Base-by-base conservation (phyloP, 305 asterid genomes). In the Stenogyne calaminthoides region DNA sequence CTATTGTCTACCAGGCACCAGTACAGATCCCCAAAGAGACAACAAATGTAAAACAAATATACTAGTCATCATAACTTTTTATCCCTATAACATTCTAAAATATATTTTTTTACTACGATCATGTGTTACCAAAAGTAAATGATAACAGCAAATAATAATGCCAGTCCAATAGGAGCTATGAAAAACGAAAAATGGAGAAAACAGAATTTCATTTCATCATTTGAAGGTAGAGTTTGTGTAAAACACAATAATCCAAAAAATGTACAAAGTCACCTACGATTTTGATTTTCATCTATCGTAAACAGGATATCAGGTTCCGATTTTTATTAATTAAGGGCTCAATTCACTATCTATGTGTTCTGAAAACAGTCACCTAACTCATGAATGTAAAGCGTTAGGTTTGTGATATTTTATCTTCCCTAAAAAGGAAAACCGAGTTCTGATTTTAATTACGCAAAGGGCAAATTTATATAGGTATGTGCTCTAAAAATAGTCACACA, bases 131-230 rank as follows among this genome's bases (percentile, higher is more conserved):
- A 3, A 32, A 20, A 55, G 40, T 62, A 51, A 51, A 54, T 19
- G 7, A 54, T 19, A 20, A 20, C 9, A 54, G 25, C 15, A 66
- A 54, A 39, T 46, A n/a, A 42, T 16, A 54, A 46, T 70, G 40
- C 44, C 39, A 49, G 67, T 66, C 27, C 66, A 54, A n/a, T 29
- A 60, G 42, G 69, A 36, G 64, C 64, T 42, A 57, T 42, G 29
- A 47, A 56, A 39, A 36, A 59, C 36, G n/a, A 5, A 54, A 44
- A 44, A 52, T 19, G 64, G 51, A 60, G 70, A 44, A 34, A 19
- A 10, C 9, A 65, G 59, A 52, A 52, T 7, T 52, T 52, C 6
- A 6, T 52, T 7, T 16, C 29, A 20, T 18, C 60, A 9, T 54
- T 19, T 19, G 32, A 54, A 54, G 32, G 32, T 8, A 9, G 60